Conservation (phyloP, 768 basidiomycete genomes). For the Auriculariales sp. region DNA sequence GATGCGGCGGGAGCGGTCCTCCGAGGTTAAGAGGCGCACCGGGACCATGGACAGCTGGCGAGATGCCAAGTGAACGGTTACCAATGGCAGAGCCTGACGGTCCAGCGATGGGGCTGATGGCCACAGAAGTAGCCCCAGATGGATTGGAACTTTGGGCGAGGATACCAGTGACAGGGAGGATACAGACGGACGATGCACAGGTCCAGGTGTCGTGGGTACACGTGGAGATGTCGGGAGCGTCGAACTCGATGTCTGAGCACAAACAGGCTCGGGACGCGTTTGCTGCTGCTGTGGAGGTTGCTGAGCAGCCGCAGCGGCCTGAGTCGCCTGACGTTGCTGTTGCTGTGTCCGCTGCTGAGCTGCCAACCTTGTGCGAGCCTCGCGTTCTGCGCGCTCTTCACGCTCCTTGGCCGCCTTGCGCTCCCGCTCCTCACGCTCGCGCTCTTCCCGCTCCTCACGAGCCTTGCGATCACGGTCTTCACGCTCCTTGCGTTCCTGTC, state of each 20-base stretch:
- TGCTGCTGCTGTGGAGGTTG: no score
- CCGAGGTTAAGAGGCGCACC: no score
- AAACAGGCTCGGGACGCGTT: no score
- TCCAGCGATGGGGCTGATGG: background rate
- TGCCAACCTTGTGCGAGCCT: constrained; percentile 11
- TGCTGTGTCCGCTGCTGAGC: constrained; percentile 4
- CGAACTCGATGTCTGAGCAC: no score
- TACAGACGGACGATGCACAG: no score
- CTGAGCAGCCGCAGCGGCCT: no score
- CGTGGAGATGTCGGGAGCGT: constrained; percentile 42
- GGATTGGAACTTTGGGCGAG: no score
- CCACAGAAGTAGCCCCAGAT: no score
- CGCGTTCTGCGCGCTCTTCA: constrained; percentile 21
- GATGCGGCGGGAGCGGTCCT: background rate
- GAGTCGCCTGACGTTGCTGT: background rate
- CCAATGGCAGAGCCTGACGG: no score
- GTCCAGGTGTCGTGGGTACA: constrained; percentile 14
- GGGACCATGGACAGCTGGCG: background rate
- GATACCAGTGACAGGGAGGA: no score
- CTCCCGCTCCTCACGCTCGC: constrained; percentile 37
- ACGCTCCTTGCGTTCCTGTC: constrained; percentile 21
- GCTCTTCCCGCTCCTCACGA: constrained; percentile 39
- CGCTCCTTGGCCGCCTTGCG: constrained; percentile 51
- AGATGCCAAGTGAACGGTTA: background rate
- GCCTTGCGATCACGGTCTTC: constrained; percentile 4